phyloP scores from a whole-genome alignment of 176 grass and related monocot genomes.

The Tuctoria greenei region DNA sequence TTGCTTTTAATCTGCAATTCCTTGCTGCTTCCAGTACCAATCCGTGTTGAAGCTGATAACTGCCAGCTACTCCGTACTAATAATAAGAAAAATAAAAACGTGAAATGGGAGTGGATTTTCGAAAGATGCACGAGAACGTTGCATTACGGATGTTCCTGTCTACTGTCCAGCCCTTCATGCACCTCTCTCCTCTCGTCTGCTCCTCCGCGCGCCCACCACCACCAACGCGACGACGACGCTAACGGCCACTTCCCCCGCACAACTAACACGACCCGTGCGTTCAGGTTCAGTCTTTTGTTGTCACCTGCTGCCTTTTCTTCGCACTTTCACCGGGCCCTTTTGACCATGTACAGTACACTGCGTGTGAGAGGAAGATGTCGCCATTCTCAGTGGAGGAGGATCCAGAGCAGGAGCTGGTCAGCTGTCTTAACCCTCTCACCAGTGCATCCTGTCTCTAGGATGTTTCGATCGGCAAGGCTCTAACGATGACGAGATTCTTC shows the following conservation, averaged over 20 bases:
- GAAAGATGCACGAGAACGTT: neutral
- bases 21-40: too few relatives aligned
- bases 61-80: too few relatives aligned
- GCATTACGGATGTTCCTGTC: neutral
- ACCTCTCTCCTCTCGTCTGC: too few relatives aligned
- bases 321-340: neutral
- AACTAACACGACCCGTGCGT: neutral
- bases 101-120: neutral
- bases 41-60: neutral
- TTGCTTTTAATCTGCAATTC: neutral
- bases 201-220: neutral
- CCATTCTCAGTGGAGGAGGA: neutral
- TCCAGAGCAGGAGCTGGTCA: too few relatives aligned
- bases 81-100: neutral
- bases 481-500: neutral
- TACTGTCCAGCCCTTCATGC: too few relatives aligned
- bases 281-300: neutral
- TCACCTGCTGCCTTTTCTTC: neutral
- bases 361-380: neutral
- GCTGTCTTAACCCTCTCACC: too few relatives aligned
- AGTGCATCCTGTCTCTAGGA: too few relatives aligned
- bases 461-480: neutral
- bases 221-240: slow-evolving; percentile 2
- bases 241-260: slow-evolving; percentile 15
- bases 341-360: neutral